A percentile compares a stretch with the other conserved stretches of the same genome.
Conservation (phyloP, 345 rosid species). For the Pistacia integerrima region DNA sequence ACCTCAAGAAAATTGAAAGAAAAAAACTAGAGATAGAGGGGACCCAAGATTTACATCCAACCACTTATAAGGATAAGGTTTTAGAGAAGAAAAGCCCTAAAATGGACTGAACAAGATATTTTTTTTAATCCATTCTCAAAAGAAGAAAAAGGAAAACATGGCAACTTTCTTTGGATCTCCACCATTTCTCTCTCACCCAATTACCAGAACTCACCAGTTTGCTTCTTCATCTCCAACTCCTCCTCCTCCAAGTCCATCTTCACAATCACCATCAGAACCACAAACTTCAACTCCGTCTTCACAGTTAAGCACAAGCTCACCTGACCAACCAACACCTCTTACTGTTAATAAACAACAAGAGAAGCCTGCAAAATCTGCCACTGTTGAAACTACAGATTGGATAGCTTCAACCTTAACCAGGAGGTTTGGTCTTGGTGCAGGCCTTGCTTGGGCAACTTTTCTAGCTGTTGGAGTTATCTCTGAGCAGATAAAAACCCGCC, state of each 20-base stretch:
- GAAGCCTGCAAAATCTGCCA: slow-evolving; percentile 35
- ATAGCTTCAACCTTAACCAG: slow-evolving; percentile 83
- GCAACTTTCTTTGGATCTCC: slow-evolving; percentile 46
- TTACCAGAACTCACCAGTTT: slow-evolving; percentile 31
- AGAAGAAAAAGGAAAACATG: slow-evolving; percentile 24
- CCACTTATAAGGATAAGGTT: slow-evolving; percentile 33
- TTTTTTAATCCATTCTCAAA: neutral
- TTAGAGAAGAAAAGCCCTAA: neutral
- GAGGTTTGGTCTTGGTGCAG: slow-evolving; percentile 88
- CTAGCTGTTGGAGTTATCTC: slow-evolving; percentile 82
- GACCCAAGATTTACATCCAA: slow-evolving; percentile 2
- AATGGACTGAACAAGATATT: neutral
- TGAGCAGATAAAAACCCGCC: slow-evolving; percentile 85
- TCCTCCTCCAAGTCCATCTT: slow-evolving; percentile 39
- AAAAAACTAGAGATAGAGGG: neutral
- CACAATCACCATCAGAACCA: slow-evolving; percentile 34
- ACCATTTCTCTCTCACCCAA: slow-evolving; percentile 41
- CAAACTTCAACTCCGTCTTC: slow-evolving; percentile 33
- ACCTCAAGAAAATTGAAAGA: neutral
- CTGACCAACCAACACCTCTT: slow-evolving; percentile 35
- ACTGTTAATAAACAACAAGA: slow-evolving; percentile 38
- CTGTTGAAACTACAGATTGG: slow-evolving; percentile 78
- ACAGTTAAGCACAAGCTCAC: slow-evolving; percentile 33
- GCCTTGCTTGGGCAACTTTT: slow-evolving; percentile 87
- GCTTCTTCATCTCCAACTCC: slow-evolving; percentile 36